Percentiles rank a stretch among this genome's conserved stretches.
These are phyloP conservation scores for Amanita phalloides DNA, from an alignment of 768 basidiomycete genomes.

Conservation along the genomic window DNA sequence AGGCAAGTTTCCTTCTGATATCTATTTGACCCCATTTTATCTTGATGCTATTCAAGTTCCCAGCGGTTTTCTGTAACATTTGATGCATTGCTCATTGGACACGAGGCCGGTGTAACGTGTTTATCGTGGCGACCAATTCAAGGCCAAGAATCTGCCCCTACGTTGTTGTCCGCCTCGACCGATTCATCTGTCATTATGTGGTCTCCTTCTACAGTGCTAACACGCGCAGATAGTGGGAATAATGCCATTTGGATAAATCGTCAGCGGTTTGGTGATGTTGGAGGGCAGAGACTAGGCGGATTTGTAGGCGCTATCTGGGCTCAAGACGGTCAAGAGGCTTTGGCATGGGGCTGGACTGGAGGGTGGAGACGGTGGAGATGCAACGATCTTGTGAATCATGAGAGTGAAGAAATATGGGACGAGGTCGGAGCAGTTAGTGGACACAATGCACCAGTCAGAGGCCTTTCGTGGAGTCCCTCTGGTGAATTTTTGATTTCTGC, in stretches of 20 bases:
- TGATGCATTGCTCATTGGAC: conserved; percentile 92
- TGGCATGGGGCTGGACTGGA: conserved; percentile 93
- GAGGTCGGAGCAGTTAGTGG: conserved; percentile 79
- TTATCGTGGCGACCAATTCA: conserved; percentile 65
- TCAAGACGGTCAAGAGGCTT: conserved; percentile 42
- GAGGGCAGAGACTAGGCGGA: conserved; percentile 83
- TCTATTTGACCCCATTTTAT: background rate
- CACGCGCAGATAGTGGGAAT: conserved; percentile 22
- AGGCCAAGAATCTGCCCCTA: conserved; percentile 21
- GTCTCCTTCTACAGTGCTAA: conserved; percentile 57
- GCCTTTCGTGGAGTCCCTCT: conserved; percentile 77
- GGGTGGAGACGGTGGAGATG: conserved; percentile 85
- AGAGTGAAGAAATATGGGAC: conserved; percentile 45
- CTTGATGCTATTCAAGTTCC: conserved; percentile 11
- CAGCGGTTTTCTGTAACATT: conserved; percentile 73
- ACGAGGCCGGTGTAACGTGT: conserved; percentile 87
- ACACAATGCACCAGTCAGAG: conserved; percentile 71
- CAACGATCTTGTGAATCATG: conserved; percentile 10
- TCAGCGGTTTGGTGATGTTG: conserved; percentile 90
- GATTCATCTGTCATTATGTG: conserved; percentile 95
- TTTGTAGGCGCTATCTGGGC: conserved; percentile 91
- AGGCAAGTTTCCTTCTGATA: conserved; percentile 19
- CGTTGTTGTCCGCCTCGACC: conserved; percentile 84
- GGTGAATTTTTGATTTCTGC: conserved; percentile 83
- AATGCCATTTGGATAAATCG: conserved; percentile 82